Base-by-base conservation (phyloP, 2,329 filamentous ascomycete species). In the Leptographium flavum region DNA sequence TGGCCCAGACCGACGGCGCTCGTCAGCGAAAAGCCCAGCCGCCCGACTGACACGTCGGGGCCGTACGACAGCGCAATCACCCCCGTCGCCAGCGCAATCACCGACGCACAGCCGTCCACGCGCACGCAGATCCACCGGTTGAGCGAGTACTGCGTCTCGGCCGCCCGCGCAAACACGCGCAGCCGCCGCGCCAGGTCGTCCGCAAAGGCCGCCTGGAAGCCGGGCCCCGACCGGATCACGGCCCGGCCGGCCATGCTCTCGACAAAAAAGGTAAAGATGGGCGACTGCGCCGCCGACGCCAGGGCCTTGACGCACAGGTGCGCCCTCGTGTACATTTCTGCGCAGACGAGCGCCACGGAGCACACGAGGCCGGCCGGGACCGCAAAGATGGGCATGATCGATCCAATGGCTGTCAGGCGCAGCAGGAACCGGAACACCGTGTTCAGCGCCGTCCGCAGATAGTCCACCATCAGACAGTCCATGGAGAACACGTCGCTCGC, bases 81-180 rank as follows among this genome's bases (percentile, higher is more conserved):
- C 9, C 72, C 73, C 13, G 68, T 66, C 11, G 75, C 69, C 2
- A 73, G 56, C 0, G 71, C 70, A 2, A 71, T 73, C 43, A 71
- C 66, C 7, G 45, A 31, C 15, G 45, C 39, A 9, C 39, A 42
- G 51, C 74, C 64, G 49, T 76, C 73, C 5, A 73, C 62, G 5
- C 73, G 67, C 33, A 76, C 63, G 1, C 67, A 64, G 3, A 77
- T 68, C 73, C 73, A 77, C 8, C 73, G 67, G 53, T 77, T 77
- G 48, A 68, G 68, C 55, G 74, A 75, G 49, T 65, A 74, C 39
- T 66, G 68, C 1, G 71, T 60, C 53, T 75, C 70, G 0, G 63
- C 59, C 0, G 70, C 61, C 6, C 65, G 63, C 11, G 67, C 64
- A 57, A 66, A 71, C 1, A 64, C 55, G 1, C 68, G 62, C 28